These are phyloP conservation scores for Teratosphaeria pseudoeucalypti DNA, from an alignment of 2,329 filamentous ascomycete species.

Conservation along the genomic window DNA sequence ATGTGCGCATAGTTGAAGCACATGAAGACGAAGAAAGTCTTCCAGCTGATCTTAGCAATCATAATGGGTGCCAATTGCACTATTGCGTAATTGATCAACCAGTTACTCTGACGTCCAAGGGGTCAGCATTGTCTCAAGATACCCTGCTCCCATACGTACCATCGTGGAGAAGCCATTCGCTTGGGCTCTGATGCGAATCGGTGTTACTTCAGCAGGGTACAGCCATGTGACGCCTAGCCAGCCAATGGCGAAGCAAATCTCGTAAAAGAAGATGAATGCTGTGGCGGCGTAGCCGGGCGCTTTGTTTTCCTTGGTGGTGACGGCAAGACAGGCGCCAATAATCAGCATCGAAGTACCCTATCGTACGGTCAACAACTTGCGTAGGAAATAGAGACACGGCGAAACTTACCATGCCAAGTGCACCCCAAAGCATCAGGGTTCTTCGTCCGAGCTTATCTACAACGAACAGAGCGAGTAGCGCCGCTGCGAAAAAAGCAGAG, in stretches of 20 bases:
- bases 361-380: neutral
- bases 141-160: conserved; percentile 20
- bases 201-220: conserved; percentile 24
- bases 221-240: conserved; percentile 26
- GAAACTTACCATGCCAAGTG: conserved; percentile 34
- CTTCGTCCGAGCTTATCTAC: conserved; percentile 46
- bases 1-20: conserved; percentile 6
- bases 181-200: conserved; percentile 24
- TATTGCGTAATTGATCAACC: conserved; percentile 31
- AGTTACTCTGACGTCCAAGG: neutral
- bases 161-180: conserved; percentile 37
- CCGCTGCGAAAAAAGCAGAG: conserved; percentile 41
- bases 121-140: too few species aligned
- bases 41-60: conserved; percentile 29
- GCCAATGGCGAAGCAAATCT: conserved; percentile 27
- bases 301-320: neutral
- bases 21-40: conserved; percentile 1
- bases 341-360: neutral
- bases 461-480: conserved; percentile 38
- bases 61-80: conserved; percentile 54
- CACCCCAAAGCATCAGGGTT: conserved; percentile 63
- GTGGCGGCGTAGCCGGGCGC: conserved; percentile 26
- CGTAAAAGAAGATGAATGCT: conserved; percentile 28
- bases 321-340: neutral
- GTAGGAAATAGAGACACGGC: neutral